These are phyloP conservation scores for Coemansia sp. DNA, from an alignment of 371 early-diverging fungal species.

Conservation along the genomic window DNA sequence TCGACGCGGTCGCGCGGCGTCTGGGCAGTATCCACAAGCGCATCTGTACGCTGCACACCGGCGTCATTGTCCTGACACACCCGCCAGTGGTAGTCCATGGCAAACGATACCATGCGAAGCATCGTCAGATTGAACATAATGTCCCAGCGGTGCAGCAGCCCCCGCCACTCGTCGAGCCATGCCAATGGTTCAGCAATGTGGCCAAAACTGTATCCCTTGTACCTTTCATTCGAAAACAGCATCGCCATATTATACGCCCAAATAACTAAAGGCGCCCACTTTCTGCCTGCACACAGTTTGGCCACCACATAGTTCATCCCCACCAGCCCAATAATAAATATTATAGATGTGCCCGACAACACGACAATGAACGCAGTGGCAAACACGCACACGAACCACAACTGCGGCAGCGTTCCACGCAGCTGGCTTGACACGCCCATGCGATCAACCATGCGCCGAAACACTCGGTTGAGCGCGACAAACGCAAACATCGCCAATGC, in stretches of 20 bases:
- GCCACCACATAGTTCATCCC: constrained; percentile 66
- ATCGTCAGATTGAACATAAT: constrained; percentile 86
- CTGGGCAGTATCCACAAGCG: constrained; percentile 7
- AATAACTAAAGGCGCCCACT: constrained; percentile 55
- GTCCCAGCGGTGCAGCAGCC: constrained; percentile 79
- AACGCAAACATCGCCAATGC: constrained; percentile 55
- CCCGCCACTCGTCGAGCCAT: constrained; percentile 71
- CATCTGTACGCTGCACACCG: constrained; percentile 50
- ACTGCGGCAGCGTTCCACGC: constrained; percentile 22
- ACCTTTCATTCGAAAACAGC: constrained; percentile 74
- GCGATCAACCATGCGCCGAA: neutral
- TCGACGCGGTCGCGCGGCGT: constrained; percentile 68
- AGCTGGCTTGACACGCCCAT: neutral
- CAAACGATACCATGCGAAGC: constrained; percentile 86
- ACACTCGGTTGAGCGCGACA: constrained; percentile 35
- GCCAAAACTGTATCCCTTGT: constrained; percentile 70
- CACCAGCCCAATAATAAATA: constrained; percentile 71
- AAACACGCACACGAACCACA: constrained; percentile 55
- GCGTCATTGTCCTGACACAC: constrained; percentile 31
- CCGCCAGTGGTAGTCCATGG: constrained; percentile 91
- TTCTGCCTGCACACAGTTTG: constrained; percentile 52
- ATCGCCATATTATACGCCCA: constrained; percentile 79
- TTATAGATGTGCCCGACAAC: constrained; percentile 64
- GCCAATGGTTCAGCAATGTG: constrained; percentile 58
- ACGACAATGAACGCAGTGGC: constrained; percentile 64